Base-by-base conservation (phyloP, 2,329 filamentous ascomycete genomes). In the Coniochaeta sp. region DNA sequence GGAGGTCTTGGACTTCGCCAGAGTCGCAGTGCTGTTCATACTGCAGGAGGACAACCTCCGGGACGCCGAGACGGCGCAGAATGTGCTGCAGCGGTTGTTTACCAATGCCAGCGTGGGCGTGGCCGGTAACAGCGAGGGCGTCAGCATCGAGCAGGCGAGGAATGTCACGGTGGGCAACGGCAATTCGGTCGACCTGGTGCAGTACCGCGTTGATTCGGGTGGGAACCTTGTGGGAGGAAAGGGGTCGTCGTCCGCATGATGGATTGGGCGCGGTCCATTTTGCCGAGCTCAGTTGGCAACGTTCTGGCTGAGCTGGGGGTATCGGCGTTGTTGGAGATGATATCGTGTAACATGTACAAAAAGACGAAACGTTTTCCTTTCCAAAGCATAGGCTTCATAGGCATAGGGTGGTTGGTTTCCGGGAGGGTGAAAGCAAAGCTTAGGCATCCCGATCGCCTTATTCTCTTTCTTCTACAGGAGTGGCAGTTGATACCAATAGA, bases 1-100 rank as follows among this genome's bases (percentile, higher is more conserved):
- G 52, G 71, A 79, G 48, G 73, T 76, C 0, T 67, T 85, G 1
- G 83, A 87, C 59, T 87, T 87, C 67, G 77, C 81, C 1, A 75
- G 83, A 3, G 74, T 85, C 2, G 76, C 75, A 0, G 77, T 87
- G 3, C 70, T 87, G 14, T 86, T 74, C 56, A 71, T 87, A 24
- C 67, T 86, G 2, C 81, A 86, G 59, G 67, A 82, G 57, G 67
- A 78, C 52, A 70, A 65, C 5, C 58, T 83, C 1, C 64, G 69
- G 28, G 68, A 71, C 33, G 83, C 82, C 0, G 72, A 77, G 46
- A 65, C 65, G 6, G 81, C 81, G 1, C 83, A 86, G 61, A 67
- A 65, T 7, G 61, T 65, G 3, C 67, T 86, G 12, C 78, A 85
- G 61, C 66, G 61, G 2, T 79, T 85, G 57, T 82, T 86, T 56